Percentiles rank a stretch among this genome's conserved stretches.
These are phyloP conservation scores for Cercis canadensis DNA, from an alignment of 306 rosid genomes.

Conservation along the genomic window DNA sequence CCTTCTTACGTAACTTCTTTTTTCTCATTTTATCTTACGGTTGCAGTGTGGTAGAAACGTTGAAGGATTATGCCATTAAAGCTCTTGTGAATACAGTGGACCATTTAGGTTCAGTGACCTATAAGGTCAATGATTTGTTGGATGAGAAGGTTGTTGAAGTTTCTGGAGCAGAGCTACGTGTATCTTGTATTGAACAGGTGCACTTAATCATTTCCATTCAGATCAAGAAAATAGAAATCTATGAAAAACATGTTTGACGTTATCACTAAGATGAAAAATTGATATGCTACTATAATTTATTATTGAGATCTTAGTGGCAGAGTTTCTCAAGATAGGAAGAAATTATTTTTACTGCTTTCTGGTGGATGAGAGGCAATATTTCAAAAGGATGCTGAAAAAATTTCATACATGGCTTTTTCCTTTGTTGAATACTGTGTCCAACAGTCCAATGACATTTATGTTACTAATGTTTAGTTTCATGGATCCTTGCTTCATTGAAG, in stretches of 20 bases:
- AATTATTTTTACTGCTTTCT: constrained; percentile 15
- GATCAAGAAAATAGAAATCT: constrained; percentile 20
- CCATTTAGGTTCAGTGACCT: constrained; percentile 95
- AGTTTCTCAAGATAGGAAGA: constrained; percentile 22
- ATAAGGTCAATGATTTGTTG: constrained; percentile 87
- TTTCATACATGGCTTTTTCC: constrained; percentile 20
- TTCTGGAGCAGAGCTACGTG: constrained; percentile 82
- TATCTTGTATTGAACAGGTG: constrained; percentile 97
- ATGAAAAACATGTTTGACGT: constrained; percentile 3
- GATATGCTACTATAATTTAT: not conserved
- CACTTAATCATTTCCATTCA: constrained; percentile 19
- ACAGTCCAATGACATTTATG: too few relatives aligned
- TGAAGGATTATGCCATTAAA: constrained; percentile 95
- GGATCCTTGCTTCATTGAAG: too few relatives aligned
- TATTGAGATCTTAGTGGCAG: constrained; percentile 15
- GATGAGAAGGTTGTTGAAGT: constrained; percentile 97
- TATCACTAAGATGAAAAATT: constrained; percentile 12
- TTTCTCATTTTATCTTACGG: constrained; percentile 17
- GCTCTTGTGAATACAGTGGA: constrained; percentile 99
- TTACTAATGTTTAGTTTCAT: too few relatives aligned
- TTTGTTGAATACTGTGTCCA: too few relatives aligned
- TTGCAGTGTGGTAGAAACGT: constrained; percentile 86
- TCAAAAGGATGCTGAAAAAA: not conserved
- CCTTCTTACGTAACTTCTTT: constrained; percentile 1
- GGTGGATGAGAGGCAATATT: constrained; percentile 15